Evolutionary conservation across 23 red algal species (phyloP).

Genomic region (Gracilaria domingensis): DNA sequence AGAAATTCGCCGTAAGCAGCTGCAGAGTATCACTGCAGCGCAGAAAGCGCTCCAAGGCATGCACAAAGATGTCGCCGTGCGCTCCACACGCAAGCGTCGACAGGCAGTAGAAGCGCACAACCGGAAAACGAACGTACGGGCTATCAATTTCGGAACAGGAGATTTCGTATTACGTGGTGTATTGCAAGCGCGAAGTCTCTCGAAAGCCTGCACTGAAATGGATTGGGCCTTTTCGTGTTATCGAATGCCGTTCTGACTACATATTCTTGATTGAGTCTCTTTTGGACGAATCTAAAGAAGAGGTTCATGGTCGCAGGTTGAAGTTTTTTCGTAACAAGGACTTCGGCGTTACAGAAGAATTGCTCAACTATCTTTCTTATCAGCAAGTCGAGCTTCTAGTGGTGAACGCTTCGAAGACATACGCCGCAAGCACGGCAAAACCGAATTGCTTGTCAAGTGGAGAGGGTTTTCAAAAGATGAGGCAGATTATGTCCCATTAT

Average conservation of each 20-base stretch:
- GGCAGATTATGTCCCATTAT: background rate
- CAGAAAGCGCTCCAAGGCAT: background rate
- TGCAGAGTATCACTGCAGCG: background rate
- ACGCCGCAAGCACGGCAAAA: background rate
- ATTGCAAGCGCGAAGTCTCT: background rate
- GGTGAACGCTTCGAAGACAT: conserved; percentile 1
- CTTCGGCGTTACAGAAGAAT: conserved; percentile 11
- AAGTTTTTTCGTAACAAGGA: too few species aligned
- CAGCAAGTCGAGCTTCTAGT: conserved; percentile 17
- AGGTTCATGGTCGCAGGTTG: conserved; percentile 13
- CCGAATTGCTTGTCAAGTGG: conserved; percentile 25
- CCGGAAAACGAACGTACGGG: background rate
- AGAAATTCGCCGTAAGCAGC: background rate
- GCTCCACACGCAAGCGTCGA: background rate
- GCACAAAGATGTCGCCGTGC: background rate
- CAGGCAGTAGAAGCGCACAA: conserved; percentile 31
- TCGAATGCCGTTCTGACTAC: background rate
- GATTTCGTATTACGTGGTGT: conserved; percentile 1
- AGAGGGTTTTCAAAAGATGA: conserved; percentile 12
- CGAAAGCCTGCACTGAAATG: conserved; percentile 19
- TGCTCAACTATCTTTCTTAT: background rate
- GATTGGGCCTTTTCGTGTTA: too few species aligned
- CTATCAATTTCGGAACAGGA: background rate
- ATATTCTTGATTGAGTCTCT: background rate
- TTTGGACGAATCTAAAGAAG: background rate